Evolutionary conservation across 306 rosid species (phyloP), one percentile per base, ranked within the genome.

Genomic region (Sphenostylis stenocarpa): DNA sequence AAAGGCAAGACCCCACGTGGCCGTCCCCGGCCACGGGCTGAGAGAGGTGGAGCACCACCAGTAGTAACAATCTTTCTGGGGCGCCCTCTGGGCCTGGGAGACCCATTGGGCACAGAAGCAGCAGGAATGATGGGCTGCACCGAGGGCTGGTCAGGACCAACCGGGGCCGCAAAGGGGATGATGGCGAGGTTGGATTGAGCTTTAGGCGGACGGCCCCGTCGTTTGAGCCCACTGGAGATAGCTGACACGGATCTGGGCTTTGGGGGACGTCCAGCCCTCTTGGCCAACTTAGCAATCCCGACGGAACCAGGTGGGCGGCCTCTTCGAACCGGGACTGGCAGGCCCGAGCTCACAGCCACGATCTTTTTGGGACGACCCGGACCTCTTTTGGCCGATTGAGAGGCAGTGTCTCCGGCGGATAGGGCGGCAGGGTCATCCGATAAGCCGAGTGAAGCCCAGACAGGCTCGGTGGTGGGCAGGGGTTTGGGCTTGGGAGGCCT

Each of bases 171-270:
- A 16, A 86, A 86, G 0, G 97, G 97, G 28, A 88, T 85, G 62
- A 77, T 68, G 12, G 86, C 80, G 3, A 84, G 76, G 44, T 82
- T 72, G 0, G 87, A 86, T 44, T 87, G 88, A 14, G 19, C 56
- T 77, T 92, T 92, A 0, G 90, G 90, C 0, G 97, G 97, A 11
- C 97, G 93, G 2, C 97, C 97, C 0, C 96, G 84, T 45, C 90
- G 83, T 71, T 92, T 90, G 7, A 77, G 67, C 7, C 80, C 87
- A 34, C 56, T 77, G 4, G 90, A 75, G 23, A 78, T 77, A 0
- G 79, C 47, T 0, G 75, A 68, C 1, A 87, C 86, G 0, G 91
- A 84, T 79, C 88, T 91, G 38, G 93, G 93, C 84, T 88, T 89
- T 0, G 91, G 89, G 20, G 89, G 88, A 61, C 89, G 90, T 1